These are phyloP conservation scores for Russula compacta DNA, from an alignment of 768 basidiomycete genomes.

Conservation along the genomic window DNA sequence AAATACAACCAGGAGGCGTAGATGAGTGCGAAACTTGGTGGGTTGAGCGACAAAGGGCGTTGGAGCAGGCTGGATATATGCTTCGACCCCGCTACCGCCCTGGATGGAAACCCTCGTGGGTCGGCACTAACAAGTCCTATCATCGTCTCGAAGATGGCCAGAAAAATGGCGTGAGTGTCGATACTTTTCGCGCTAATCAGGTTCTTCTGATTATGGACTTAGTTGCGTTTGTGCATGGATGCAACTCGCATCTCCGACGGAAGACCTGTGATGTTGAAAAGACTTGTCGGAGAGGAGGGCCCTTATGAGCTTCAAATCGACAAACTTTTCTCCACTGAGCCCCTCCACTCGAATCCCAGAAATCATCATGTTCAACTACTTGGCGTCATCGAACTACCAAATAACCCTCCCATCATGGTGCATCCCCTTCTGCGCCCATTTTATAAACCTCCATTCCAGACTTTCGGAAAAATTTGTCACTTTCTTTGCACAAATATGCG, in stretches of 20 bases:
- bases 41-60: background rate
- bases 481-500: slow-evolving; percentile 22
- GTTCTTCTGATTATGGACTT: background rate
- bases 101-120: background rate
- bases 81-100: background rate
- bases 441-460: slow-evolving; percentile 22
- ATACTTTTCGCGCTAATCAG: background rate
- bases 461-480: slow-evolving; percentile 22
- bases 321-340: background rate
- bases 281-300: background rate
- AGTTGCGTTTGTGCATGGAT: background rate
- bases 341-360: background rate
- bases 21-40: background rate
- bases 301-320: slow-evolving; percentile 12
- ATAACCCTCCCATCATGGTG: slow-evolving; percentile 17
- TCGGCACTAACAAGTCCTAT: background rate
- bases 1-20: background rate
- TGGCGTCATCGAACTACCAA: slow-evolving; percentile 2
- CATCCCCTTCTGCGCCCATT: slow-evolving; percentile 24
- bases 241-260: slow-evolving; percentile 10
- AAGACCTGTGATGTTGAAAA: slow-evolving; percentile 2
- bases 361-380: slow-evolving; percentile 3
- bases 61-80: background rate
- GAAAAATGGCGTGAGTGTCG: slow-evolving; percentile 1
- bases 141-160: slow-evolving; percentile 1